Base-by-base conservation (phyloP, 169 alveolate species). In the Cryptosporidium andersoni region DNA sequence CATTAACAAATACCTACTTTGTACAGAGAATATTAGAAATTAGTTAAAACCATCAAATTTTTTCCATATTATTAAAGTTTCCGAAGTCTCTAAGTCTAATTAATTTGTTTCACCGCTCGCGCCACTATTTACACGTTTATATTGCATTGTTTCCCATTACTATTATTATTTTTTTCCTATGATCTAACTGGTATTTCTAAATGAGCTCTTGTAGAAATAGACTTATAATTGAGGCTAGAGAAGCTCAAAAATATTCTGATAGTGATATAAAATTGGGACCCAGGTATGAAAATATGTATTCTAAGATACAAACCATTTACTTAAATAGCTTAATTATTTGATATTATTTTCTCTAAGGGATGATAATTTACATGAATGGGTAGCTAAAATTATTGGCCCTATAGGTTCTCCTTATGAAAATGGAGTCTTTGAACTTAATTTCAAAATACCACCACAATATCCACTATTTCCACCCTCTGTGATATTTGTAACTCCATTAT, bases 381-480 rank as follows among this genome's bases (percentile, higher is more conserved):
- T 90, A 42, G 98, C 98, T 4, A 85, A 92, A 45, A 89, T 96
- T 51, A 88, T 81, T 55, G 98, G 99, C 0, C 99, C 98, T 2
- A 91, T 82, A 34, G 96, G 92, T 64, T 93, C 98, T 2, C 98
- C 99, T 25, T 96, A 95, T 82, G 97, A 94, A 89, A 93, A 92
- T 39, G 98, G 98, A 39, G 91, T 90, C 14, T 97, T 95, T 93
- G 93, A 92, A 81, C 81, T 96, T 64, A 90, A 82, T 51, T 92
- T 97, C 45, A 74, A 89, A 65, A 94, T 98, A 80, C 95, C 97
- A 12, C 91, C 92, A 36, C 85, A 94, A 64, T 97, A 96, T 89
- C 99, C 99, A 2, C 92, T 96, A 9, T 85, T 92, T 48, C 99
- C 99, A 9, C 99, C 99, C 3, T 82, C 92, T 81, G 95, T 96